A percentile compares a stretch with the other conserved stretches of the same genome.
Evolutionary conservation across 352 stramenopile genomes (phyloP).

Genomic region (Pythium vanterpoolii): DNA sequence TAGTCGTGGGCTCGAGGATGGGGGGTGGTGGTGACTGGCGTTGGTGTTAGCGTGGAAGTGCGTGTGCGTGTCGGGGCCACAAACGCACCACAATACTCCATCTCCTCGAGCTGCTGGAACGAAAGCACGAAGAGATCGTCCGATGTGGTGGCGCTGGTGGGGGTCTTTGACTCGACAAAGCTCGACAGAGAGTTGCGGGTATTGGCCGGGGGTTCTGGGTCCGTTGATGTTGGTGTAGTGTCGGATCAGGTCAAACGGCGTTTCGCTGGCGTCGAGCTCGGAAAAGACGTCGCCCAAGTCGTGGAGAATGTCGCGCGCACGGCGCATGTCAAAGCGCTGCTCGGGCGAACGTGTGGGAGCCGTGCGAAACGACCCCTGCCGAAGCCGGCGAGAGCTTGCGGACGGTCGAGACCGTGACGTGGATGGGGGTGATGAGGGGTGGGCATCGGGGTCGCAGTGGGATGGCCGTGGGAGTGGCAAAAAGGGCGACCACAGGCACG

Average conservation of each 20-base stretch:
- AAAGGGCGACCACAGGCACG: too few relatives aligned
- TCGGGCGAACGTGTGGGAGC: neutral
- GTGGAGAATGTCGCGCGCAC: constrained; percentile 1
- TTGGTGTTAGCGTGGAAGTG: too few relatives aligned
- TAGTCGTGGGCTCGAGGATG: neutral
- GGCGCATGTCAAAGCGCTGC: neutral
- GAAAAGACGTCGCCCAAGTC: neutral
- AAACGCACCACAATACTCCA: neutral
- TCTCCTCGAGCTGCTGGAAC: neutral
- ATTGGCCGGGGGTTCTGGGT: neutral
- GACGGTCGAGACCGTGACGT: too few relatives aligned
- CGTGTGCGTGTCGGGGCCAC: too few relatives aligned
- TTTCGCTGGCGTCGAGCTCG: neutral
- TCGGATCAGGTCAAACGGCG: neutral
- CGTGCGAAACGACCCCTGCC: neutral
- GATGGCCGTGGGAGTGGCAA: too few relatives aligned
- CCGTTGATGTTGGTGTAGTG: neutral
- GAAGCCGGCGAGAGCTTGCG: neutral
- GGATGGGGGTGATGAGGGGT: too few relatives aligned
- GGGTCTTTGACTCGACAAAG: neutral
- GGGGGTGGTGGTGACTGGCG: too few relatives aligned
- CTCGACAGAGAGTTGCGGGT: neutral
- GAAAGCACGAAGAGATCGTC: neutral
- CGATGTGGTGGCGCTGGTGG: too few relatives aligned
- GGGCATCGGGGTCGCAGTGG: too few relatives aligned